A percentile compares a stretch with the other conserved stretches of the same genome.
These are phyloP conservation scores for Brettanomyces naardenensis DNA, from an alignment of 805 yeast species.

Conservation along the genomic window DNA sequence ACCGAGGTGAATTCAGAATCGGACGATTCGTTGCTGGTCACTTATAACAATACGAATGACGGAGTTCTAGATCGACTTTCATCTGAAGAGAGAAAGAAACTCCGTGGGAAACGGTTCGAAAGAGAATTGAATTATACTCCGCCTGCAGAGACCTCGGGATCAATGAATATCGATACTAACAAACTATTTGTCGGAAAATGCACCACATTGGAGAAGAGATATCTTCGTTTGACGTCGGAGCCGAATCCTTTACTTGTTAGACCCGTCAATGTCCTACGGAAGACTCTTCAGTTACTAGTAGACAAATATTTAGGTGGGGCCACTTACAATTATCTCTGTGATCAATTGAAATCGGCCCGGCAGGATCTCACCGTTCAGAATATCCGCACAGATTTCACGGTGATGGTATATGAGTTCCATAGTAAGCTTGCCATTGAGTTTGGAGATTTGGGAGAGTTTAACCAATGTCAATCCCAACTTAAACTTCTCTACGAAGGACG, in stretches of 20 bases:
- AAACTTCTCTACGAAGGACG: constrained; percentile 47
- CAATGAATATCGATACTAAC: constrained; percentile 6
- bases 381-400: constrained; percentile 68
- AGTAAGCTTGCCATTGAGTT: constrained; percentile 80
- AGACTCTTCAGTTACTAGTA: constrained; percentile 47
- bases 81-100: constrained; percentile 27
- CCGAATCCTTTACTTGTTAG: constrained; percentile 83
- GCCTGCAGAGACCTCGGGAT: constrained; percentile 5
- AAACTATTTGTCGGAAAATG: constrained; percentile 52
- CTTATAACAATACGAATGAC: not conserved
- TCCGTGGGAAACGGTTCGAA: constrained; percentile 44
- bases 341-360: constrained; percentile 85
- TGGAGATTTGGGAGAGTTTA: constrained; percentile 86
- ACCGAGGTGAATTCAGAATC: too few species aligned
- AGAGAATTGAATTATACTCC: constrained; percentile 18
- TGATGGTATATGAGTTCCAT: constrained; percentile 76
- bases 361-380: constrained; percentile 93
- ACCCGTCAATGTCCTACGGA: constrained; percentile 54
- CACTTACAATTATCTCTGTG: constrained; percentile 70
- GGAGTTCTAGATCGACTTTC: constrained; percentile 1
- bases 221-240: constrained; percentile 80
- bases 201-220: constrained; percentile 63
- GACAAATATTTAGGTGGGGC: constrained; percentile 42
- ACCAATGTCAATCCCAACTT: constrained; percentile 86
- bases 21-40: not conserved